Percentiles rank a stretch among this genome's conserved stretches.
phyloP scores from a whole-genome alignment of 306 rosid species.

The Trifolium dubium region DNA sequence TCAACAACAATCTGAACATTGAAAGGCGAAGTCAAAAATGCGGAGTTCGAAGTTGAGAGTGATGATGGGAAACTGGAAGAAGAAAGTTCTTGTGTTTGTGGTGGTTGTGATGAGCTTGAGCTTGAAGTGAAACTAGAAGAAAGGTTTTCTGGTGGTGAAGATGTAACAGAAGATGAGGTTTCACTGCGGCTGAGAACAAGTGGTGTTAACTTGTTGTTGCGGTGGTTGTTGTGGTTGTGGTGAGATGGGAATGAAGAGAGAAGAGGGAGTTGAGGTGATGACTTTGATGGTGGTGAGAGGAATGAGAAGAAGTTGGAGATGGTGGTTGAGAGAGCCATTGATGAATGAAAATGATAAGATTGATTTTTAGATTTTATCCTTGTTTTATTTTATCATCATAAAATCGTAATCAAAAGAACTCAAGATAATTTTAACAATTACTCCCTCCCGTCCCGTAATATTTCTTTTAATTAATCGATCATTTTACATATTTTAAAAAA shows the following conservation, averaged over 20 bases:
- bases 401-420: too few species aligned
- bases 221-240: slow-evolving; percentile 35
- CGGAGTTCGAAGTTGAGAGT: slow-evolving; percentile 54
- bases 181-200: not conserved
- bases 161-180: slow-evolving; percentile 13
- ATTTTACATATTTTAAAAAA: too few species aligned
- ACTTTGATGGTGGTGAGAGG: slow-evolving; percentile 35
- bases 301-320: slow-evolving; percentile 35
- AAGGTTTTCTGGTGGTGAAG: slow-evolving; percentile 10
- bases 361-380: too few species aligned
- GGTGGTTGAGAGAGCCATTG: slow-evolving; percentile 47
- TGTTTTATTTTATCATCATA: too few species aligned
- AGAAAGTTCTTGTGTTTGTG: too few species aligned
- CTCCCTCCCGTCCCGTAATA: too few species aligned
- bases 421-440: too few species aligned
- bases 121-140: too few species aligned
- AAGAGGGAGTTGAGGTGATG: slow-evolving; percentile 40
- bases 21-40: slow-evolving; percentile 58
- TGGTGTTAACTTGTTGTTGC: not conserved
- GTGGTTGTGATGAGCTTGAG: too few species aligned
- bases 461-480: too few species aligned
- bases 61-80: not conserved
- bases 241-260: slow-evolving; percentile 35
- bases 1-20: slow-evolving; percentile 75
- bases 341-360: slow-evolving; percentile 6